Evolutionary conservation across 2,329 filamentous ascomycete genomes (phyloP).

Genomic region (Phaeosphaeriaceae sp.): DNA sequence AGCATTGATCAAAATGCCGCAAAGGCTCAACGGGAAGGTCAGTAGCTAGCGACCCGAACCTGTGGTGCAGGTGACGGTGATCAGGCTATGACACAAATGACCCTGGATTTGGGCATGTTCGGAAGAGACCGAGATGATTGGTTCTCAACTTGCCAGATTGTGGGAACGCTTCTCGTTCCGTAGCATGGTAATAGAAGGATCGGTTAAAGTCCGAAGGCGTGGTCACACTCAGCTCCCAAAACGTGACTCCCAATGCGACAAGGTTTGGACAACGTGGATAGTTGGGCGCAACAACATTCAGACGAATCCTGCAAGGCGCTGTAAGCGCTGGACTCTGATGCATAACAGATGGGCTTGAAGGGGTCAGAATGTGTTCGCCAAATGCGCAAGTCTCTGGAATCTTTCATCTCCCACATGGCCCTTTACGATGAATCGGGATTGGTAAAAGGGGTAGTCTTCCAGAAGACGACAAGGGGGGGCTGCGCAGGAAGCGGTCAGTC

Average conservation of each 20-base stretch:
- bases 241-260: neutral
- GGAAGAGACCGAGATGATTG: neutral
- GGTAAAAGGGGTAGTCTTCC: slow-evolving; percentile 48
- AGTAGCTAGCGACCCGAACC: neutral
- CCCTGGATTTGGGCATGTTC: neutral
- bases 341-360: slow-evolving; percentile 3
- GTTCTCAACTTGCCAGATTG: neutral
- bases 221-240: neutral
- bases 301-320: neutral
- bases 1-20: slow-evolving; percentile 26
- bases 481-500: slow-evolving; percentile 34
- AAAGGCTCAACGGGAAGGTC: neutral
- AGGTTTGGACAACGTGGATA: neutral
- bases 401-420: slow-evolving; percentile 28
- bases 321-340: neutral
- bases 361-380: slow-evolving; percentile 20
- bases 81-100: neutral
- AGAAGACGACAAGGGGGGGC: slow-evolving; percentile 42
- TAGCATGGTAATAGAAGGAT: neutral
- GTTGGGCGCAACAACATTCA: neutral
- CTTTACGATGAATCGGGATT: slow-evolving; percentile 9
- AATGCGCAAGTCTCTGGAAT: slow-evolving; percentile 20
- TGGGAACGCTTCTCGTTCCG: neutral
- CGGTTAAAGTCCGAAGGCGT: neutral
- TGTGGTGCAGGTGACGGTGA: neutral